Base-by-base conservation (phyloP, 2,329 filamentous ascomycete genomes). In the Botrytis deweyae region DNA sequence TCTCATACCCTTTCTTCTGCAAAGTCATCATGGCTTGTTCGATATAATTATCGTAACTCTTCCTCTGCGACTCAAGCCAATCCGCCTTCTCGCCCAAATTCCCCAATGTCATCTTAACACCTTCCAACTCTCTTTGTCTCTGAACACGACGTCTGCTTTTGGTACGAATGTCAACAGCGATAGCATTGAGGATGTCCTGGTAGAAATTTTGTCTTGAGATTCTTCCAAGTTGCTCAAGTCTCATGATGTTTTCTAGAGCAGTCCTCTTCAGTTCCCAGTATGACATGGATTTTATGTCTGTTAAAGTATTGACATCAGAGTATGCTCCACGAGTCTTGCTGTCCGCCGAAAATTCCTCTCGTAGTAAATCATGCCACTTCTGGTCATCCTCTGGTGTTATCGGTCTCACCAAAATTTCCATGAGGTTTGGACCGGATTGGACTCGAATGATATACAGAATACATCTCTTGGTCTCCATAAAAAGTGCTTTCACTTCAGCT, bases 21-120 rank as follows among this genome's bases (percentile, higher is more conserved):
- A 99, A 87, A 7, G 97, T 99, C 75, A 95, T 88, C 93, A 99
- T 98, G 67, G 96, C 95, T 83, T 97, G 95, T 84, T 99, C 97
- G 80, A 99, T 97, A 84, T 99, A 99, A 84, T 99, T 94, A 81
- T 99, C 97, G 84, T 99, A 99, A 77, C 92, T 96, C 87, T 97
- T 97, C 75, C 97, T 89, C 84, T 99, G 96, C 78, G 94, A 92
- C 81, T 99, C 96, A 16, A 99, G 88, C 83, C 97, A 99, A 77
- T 90, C 89, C 55, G 95, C 95, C 84, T 99, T 96, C 78, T 94
- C 90, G 82, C 93, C 91, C 75, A 97, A 84, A 77, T 94, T 93
- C 62, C 87, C 83, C 25, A 96, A 86, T 1, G 93, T 96, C 74
- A 92, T 85, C 42, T 92, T 88, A 36, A 95, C 93, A 63, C 92